These are phyloP conservation scores for Plasmodium vinckei DNA, from an alignment of 169 alveolate species.

Conservation along the genomic window DNA sequence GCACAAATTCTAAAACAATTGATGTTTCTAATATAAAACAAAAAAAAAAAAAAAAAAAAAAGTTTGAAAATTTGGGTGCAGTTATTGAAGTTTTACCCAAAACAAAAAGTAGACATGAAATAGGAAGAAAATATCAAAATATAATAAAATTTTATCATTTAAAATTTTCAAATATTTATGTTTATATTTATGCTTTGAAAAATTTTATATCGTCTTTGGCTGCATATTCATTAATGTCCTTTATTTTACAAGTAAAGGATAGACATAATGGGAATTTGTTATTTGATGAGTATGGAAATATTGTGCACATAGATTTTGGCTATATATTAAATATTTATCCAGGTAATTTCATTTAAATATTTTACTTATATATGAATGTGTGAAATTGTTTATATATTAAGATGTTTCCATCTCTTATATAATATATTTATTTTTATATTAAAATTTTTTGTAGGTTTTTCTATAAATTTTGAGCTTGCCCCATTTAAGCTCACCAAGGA, in stretches of 20 bases:
- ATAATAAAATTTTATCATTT: conserved; percentile 54
- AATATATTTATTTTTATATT: too few species aligned
- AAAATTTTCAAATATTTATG: conserved; percentile 45
- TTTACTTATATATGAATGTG: not conserved
- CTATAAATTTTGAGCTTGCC: conserved; percentile 94
- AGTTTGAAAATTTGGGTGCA: conserved; percentile 75
- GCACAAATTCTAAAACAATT: not conserved
- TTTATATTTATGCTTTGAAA: conserved; percentile 81
- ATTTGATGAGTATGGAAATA: conserved; percentile 94
- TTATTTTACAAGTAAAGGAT: conserved; percentile 92
- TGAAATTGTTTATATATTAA: not conserved
- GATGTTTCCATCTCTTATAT: not conserved
- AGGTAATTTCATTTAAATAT: conserved; percentile 84
- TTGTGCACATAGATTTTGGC: conserved; percentile 97
- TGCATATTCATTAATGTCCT: conserved; percentile 96
- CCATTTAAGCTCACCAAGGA: conserved; percentile 98
- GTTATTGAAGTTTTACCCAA: conserved; percentile 74
- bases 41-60: conserved; percentile 52
- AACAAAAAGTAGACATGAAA: conserved; percentile 75
- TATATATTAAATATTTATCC: conserved; percentile 96
- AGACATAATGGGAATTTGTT: conserved; percentile 97
- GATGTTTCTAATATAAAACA: not conserved
- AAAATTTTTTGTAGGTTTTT: conserved; percentile 24
- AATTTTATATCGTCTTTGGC: conserved; percentile 95
- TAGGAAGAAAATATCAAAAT: conserved; percentile 60